phyloP scores from a whole-genome alignment of 2,329 filamentous ascomycete genomes.

The Trichoderma sp. region DNA sequence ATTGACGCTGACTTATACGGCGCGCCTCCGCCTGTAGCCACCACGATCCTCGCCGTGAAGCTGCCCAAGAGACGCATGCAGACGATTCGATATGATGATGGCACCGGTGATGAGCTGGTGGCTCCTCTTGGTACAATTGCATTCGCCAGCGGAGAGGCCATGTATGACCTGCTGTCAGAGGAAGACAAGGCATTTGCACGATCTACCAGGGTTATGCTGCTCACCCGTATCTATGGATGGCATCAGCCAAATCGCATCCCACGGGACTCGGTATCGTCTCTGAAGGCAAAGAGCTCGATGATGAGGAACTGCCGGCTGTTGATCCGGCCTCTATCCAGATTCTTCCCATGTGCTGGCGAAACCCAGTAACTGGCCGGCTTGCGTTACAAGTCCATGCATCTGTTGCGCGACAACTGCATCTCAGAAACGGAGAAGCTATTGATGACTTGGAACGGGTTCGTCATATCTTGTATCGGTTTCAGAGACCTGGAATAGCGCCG shows the following conservation, averaged over 20 bases:
- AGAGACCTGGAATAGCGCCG: constrained; percentile 5
- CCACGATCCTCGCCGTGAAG: not conserved
- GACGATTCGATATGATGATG: not conserved
- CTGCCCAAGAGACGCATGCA: not conserved
- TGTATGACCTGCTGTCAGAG: not conserved
- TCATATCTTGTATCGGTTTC: not conserved
- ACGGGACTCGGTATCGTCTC: not conserved
- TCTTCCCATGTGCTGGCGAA: not conserved
- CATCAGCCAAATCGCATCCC: not conserved
- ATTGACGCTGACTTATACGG: constrained; percentile 1
- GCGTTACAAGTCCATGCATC: not conserved
- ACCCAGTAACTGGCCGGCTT: not conserved
- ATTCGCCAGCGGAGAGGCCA: not conserved
- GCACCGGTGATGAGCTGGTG: not conserved
- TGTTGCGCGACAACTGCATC: not conserved
- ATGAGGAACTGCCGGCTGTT: not conserved
- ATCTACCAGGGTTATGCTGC: not conserved
- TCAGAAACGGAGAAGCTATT: not conserved
- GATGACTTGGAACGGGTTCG: not conserved
- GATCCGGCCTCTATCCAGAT: not conserved
- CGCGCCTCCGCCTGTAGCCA: not conserved
- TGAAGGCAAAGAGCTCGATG: not conserved
- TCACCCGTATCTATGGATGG: not conserved
- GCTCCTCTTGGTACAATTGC: not conserved
- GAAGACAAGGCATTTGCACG: not conserved